Percentiles rank a stretch among this genome's conserved stretches.
Conservation (phyloP, 2,329 filamentous ascomycete species). For the Sporothrix protearum region DNA sequence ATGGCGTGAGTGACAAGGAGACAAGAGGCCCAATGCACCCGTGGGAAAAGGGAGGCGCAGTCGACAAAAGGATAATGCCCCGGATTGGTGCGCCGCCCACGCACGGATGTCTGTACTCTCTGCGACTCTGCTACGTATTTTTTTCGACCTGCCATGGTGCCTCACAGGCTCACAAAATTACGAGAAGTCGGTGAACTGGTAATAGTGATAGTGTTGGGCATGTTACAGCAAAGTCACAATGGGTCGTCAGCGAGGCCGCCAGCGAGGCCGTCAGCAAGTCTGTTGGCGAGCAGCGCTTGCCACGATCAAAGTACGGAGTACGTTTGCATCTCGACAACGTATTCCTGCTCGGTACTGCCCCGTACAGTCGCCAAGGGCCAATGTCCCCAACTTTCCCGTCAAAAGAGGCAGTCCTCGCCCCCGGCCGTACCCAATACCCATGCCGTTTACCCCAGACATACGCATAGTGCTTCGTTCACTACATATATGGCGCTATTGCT, state of each 20-base stretch:
- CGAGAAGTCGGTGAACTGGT: neutral
- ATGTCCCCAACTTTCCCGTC: neutral
- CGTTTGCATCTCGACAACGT: neutral
- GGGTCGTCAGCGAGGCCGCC: neutral
- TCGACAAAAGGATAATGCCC: neutral
- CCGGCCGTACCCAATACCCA: neutral
- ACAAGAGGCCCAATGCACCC: neutral
- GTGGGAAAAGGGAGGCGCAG: constrained; percentile 1
- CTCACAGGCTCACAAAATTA: constrained; percentile 5
- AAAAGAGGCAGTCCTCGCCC: neutral
- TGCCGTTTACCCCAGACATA: neutral
- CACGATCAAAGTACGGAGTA: neutral
- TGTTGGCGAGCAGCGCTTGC: neutral
- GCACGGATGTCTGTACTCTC: neutral
- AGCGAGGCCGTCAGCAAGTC: neutral
- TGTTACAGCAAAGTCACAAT: neutral
- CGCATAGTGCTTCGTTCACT: neutral
- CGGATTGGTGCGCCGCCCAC: neutral
- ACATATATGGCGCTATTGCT: constrained; percentile 3
- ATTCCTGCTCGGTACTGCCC: neutral
- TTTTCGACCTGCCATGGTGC: neutral
- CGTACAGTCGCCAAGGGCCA: neutral
- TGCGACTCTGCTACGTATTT: neutral
- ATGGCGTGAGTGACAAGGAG: neutral
- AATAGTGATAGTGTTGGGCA: neutral